phyloP scores from a whole-genome alignment of 2,329 filamentous ascomycete genomes.

The Alternaria solani region DNA sequence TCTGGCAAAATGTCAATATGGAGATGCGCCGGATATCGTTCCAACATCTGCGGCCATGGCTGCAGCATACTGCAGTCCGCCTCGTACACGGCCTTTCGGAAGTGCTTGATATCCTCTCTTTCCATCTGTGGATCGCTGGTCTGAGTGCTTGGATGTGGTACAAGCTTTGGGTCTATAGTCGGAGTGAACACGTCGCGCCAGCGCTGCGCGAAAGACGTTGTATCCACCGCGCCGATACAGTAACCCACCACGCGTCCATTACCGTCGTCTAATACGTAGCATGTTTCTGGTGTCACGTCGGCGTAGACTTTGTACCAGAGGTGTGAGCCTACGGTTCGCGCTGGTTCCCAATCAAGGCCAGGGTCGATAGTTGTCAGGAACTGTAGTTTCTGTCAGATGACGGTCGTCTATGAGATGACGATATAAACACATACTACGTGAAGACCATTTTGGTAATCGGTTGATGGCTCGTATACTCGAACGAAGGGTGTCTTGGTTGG shows the following conservation, averaged over 20 bases:
- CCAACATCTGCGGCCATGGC: constrained; percentile 25
- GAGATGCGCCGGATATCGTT: constrained; percentile 48
- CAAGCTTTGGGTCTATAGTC: constrained; percentile 26
- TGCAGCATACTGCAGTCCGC: constrained; percentile 38
- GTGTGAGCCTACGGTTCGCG: constrained; percentile 41
- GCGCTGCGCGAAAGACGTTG: constrained; percentile 31
- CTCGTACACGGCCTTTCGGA: constrained; percentile 29
- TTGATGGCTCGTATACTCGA: constrained; percentile 25
- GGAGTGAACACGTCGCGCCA: constrained; percentile 42
- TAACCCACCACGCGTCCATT: constrained; percentile 48
- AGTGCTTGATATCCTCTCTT: constrained; percentile 22
- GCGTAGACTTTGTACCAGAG: constrained; percentile 48
- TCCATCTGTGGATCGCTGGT: constrained; percentile 27
- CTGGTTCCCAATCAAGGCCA: constrained; percentile 34
- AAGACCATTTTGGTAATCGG: constrained; percentile 27
- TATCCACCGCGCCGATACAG: constrained; percentile 47
- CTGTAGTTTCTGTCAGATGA: constrained; percentile 18
- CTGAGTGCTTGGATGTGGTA: constrained; percentile 22
- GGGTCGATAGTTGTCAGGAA: constrained; percentile 37
- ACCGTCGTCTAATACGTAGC: constrained; percentile 49
- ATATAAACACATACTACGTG: constrained; percentile 22
- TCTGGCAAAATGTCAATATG: constrained; percentile 50
- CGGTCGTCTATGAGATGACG: neutral
- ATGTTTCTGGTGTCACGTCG: constrained; percentile 37
- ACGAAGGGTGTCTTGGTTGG: constrained; percentile 25